Conservation (phyloP, 2,329 filamentous ascomycete genomes). For the Penicillium sp. region DNA sequence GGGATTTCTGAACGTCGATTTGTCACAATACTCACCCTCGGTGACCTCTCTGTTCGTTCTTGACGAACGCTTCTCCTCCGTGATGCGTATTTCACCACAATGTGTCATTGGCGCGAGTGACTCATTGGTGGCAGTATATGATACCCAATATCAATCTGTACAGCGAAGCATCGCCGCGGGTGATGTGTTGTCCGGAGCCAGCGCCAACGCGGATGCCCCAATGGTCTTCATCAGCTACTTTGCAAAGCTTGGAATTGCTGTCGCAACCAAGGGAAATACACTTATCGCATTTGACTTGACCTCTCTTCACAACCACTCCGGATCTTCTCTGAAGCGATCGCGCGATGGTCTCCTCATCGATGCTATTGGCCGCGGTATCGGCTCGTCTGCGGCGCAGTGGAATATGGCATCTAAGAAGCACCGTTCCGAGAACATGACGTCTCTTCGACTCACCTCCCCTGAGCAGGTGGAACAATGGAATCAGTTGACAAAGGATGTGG, state of each 20-base stretch:
- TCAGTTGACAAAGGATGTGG: constrained; percentile 29
- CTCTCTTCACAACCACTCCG: constrained; percentile 28
- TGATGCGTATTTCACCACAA: constrained; percentile 44
- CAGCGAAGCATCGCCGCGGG: constrained; percentile 40
- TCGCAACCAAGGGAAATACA: constrained; percentile 42
- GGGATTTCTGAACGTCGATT: constrained; percentile 43
- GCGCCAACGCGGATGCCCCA: constrained; percentile 22
- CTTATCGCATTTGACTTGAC: constrained; percentile 47
- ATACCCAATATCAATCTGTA: constrained; percentile 48
- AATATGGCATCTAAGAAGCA: constrained; percentile 31
- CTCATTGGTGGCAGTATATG: constrained; percentile 45
- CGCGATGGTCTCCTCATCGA: constrained; percentile 43
- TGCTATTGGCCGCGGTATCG: constrained; percentile 43
- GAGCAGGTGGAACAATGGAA: constrained; percentile 37
- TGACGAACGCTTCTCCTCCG: constrained; percentile 39
- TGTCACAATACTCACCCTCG: constrained; percentile 43
- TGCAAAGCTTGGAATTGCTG: constrained; percentile 42
- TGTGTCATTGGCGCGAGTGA: constrained; percentile 42
- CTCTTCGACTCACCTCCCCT: constrained; percentile 31
- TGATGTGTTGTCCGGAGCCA: constrained; percentile 29
- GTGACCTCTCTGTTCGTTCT: constrained; percentile 41
- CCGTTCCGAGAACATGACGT: constrained; percentile 28
- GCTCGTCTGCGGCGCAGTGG: constrained; percentile 29
- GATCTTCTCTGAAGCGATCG: constrained; percentile 37
- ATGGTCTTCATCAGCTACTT: constrained; percentile 45